Evolutionary conservation across 2,329 filamentous ascomycete genomes (phyloP).

Genomic region (Nannizzia gypsea): DNA sequence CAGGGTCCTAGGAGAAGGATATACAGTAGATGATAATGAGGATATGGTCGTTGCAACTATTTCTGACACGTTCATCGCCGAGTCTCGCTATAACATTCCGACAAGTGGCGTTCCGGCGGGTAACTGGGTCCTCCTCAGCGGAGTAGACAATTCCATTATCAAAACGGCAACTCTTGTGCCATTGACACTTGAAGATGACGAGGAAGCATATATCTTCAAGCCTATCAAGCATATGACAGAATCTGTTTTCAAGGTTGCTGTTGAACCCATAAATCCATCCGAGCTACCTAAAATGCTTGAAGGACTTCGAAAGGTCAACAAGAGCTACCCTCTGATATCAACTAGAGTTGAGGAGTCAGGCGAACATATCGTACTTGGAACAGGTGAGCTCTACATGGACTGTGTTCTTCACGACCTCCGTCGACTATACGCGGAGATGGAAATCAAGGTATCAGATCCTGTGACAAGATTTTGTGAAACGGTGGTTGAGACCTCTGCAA

Average conservation of each 20-base stretch:
- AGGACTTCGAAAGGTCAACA: constrained; percentile 90
- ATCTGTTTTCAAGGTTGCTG: constrained; percentile 93
- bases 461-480: constrained; percentile 97
- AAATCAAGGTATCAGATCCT: constrained; percentile 95
- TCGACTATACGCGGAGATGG: constrained; percentile 94
- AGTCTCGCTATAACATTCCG: constrained; percentile 85
- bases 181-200: constrained; percentile 66
- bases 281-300: constrained; percentile 98
- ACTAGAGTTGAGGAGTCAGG: constrained; percentile 98
- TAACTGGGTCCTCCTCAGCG: constrained; percentile 82
- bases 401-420: constrained; percentile 93
- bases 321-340: constrained; percentile 87
- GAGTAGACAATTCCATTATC: constrained; percentile 94
- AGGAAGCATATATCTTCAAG: constrained; percentile 90
- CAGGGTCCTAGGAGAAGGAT: constrained; percentile 85
- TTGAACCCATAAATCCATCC: constrained; percentile 95
- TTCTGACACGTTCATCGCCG: constrained; percentile 74
- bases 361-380: constrained; percentile 89
- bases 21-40: constrained; percentile 93
- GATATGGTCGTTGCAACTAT: constrained; percentile 87
- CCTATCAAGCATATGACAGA: constrained; percentile 91
- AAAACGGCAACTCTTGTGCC: constrained; percentile 89
- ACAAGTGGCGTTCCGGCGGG: constrained; percentile 87
- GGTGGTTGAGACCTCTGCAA: constrained; percentile 90
- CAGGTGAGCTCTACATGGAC: constrained; percentile 98